These are phyloP conservation scores for Tremella mesenterica DNA, from an alignment of 768 basidiomycete genomes.

Conservation along the genomic window DNA sequence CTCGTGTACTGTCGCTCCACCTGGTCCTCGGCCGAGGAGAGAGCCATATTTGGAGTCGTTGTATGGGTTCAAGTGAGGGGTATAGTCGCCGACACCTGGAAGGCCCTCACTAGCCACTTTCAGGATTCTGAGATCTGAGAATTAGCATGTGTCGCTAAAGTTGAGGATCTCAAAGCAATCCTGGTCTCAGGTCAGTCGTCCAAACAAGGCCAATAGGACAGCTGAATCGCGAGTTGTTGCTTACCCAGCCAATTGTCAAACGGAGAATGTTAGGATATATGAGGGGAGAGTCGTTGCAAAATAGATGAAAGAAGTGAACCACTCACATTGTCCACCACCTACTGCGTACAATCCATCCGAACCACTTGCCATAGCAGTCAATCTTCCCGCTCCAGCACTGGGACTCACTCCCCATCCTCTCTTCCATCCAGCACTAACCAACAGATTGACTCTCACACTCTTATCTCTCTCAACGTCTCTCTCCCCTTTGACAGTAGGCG, in stretches of 20 bases:
- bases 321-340: slow-evolving; percentile 37
- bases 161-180: not conserved
- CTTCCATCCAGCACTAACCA: slow-evolving; percentile 1
- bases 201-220: too few species aligned
- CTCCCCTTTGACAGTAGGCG: not conserved
- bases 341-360: slow-evolving; percentile 35
- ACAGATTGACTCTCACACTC: slow-evolving; percentile 20
- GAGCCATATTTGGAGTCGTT: slow-evolving; percentile 2
- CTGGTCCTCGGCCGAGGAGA: slow-evolving; percentile 25
- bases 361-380: slow-evolving; percentile 35
- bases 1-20: slow-evolving; percentile 32
- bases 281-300: not conserved
- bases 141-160: not conserved
- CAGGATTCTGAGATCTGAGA: slow-evolving; percentile 30
- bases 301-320: too few species aligned
- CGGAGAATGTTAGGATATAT: not conserved
- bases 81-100: slow-evolving; percentile 1
- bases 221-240: too few species aligned
- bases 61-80: slow-evolving; percentile 3
- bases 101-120: slow-evolving; percentile 12
- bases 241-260: not conserved
- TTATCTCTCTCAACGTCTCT: slow-evolving; percentile 6
- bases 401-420: slow-evolving; percentile 17
- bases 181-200: too few species aligned
- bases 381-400: slow-evolving; percentile 8